Conservation (phyloP, 805 yeast genomes). For the Cephaloascus albidus region DNA sequence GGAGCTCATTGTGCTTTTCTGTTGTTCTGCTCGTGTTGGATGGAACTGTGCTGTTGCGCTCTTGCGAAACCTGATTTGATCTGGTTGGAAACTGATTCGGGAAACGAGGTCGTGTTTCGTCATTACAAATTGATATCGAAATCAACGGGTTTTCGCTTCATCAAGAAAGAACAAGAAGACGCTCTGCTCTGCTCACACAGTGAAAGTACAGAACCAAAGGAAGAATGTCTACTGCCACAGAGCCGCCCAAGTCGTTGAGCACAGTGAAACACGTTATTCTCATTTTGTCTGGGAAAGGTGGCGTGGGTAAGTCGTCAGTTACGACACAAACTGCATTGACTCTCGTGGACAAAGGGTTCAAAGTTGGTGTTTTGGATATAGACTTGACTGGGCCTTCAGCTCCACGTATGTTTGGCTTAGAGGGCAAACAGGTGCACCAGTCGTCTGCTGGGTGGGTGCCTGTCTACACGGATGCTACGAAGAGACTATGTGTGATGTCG, state of each 20-base stretch:
- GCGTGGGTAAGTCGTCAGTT: conserved; percentile 95
- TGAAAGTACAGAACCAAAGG: too few relatives aligned
- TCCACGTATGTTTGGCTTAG: conserved; percentile 95
- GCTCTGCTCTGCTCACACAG: too few relatives aligned
- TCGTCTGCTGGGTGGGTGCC: conserved; percentile 88
- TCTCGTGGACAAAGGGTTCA: conserved; percentile 56
- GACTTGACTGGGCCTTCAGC: conserved; percentile 95
- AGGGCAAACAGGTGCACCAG: conserved; percentile 70
- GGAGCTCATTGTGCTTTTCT: background rate
- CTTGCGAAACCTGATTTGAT: too few relatives aligned
- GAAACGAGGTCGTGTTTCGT: too few relatives aligned
- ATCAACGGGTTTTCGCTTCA: too few relatives aligned
- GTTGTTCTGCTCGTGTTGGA: too few relatives aligned
- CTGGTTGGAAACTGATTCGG: too few relatives aligned
- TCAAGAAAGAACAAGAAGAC: too few relatives aligned
- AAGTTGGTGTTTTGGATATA: conserved; percentile 91
- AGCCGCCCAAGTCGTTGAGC: conserved; percentile 26
- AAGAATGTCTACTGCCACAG: too few relatives aligned
- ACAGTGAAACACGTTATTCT: conserved; percentile 70
- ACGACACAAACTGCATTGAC: conserved; percentile 91
- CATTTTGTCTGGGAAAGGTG: conserved; percentile 90
- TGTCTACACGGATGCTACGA: conserved; percentile 32
- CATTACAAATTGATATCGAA: too few relatives aligned
- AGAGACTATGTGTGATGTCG: conserved; percentile 65
- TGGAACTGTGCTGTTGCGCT: too few relatives aligned